A percentile compares a stretch with the other conserved stretches of the same genome.
Evolutionary conservation across 345 rosid genomes (phyloP).

Genomic region (Aurinia saxatilis): DNA sequence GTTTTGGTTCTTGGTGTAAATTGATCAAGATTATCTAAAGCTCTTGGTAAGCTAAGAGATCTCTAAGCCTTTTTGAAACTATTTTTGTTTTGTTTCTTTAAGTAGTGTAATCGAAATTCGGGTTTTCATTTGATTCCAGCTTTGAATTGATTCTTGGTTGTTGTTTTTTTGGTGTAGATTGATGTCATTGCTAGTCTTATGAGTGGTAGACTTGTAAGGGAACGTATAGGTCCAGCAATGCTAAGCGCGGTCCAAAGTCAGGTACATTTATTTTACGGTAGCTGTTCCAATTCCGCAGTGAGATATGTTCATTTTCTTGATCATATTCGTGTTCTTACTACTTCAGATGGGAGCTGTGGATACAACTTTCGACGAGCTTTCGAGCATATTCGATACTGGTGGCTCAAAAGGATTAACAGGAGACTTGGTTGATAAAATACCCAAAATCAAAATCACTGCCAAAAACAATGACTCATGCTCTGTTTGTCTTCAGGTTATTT

Average conservation of each 20-base stretch:
- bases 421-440: constrained; percentile 75
- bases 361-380: constrained; percentile 61
- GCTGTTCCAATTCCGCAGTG: neutral
- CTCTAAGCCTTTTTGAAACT: neutral
- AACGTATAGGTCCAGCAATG: constrained; percentile 98
- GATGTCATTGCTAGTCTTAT: constrained; percentile 97
- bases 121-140: neutral
- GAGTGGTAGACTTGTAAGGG: constrained; percentile 97
- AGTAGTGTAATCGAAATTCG: neutral
- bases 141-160: neutral
- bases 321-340: neutral
- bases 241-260: constrained; percentile 98
- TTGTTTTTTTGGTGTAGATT: constrained; percentile 46
- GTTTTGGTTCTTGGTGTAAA: no score
- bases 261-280: constrained; percentile 33
- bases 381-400: constrained; percentile 84
- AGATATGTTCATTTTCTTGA: constrained; percentile 4
- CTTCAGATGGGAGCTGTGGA: constrained; percentile 94
- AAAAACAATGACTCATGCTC: constrained; percentile 70
- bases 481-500: constrained; percentile 90
- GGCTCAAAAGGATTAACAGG: constrained; percentile 69
- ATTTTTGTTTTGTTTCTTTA: neutral
- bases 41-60: neutral
- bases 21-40: no score
- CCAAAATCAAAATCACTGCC: constrained; percentile 63